Evolutionary conservation across 2,329 filamentous ascomycete genomes (phyloP), one percentile per base, ranked within the genome.

Genomic region (Spiromastix sp.): DNA sequence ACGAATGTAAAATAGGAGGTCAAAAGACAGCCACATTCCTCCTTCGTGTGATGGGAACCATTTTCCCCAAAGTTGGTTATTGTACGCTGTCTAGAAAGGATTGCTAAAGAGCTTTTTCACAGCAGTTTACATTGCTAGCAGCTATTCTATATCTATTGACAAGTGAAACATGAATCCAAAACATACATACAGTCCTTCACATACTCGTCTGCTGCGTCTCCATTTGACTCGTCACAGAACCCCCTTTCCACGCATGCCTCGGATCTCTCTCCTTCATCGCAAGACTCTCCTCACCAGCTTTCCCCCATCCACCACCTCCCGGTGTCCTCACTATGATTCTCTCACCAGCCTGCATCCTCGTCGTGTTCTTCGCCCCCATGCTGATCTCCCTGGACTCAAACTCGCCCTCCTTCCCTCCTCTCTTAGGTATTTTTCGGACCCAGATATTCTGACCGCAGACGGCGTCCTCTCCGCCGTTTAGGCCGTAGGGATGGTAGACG

Each of bases 401-500:
- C 38, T 51, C 38, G 37, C 42, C 36, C 8, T 27, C 27, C 17
- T 38, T 12, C 16, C 37, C 41, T 15, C 37, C 41, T 26, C 38
- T 39, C 56, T 70, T 73, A 48, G 71, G 66, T 26, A 85, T 76
- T 38, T 74, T 78, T 10, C 81, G 65, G 25, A 89, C 79, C 86
- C 86, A 95, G 25, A 91, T 64, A 48, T 94, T 95, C 36, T 84
- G 62, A 0, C 87, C 87, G 41, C 80, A 83, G 44, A 73, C 59
- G 0, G 74, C 87, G 34, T 87, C 81, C 40, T 77, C 79, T 4
- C 87, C 87, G 0, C 86, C 87, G 7, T 74, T 76, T 37, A 94
- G 67, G 0, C 86, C 86, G 49, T 85, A 93, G 1, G 84, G 84
- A 40, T 71, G 69, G 43, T 80, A 78, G 0, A 86, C 79, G 17